Conservation (phyloP, 306 rosid species). For the Rosa persica region DNA sequence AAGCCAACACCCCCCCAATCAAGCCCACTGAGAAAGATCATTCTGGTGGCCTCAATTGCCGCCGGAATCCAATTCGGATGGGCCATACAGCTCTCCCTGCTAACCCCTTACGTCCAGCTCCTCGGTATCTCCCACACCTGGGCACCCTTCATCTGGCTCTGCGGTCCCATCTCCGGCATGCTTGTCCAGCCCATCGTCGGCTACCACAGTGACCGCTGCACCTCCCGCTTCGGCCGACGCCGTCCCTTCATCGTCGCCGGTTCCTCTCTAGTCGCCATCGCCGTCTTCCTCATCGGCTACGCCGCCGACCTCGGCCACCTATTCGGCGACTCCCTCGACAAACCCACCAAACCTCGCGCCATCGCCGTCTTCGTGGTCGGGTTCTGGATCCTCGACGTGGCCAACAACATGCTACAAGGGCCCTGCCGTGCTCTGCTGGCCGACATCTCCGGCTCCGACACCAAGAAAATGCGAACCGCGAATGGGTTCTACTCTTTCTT, state of each 20-base stretch:
- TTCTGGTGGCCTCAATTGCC: slow-evolving; percentile 70
- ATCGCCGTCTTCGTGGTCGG: slow-evolving; percentile 64
- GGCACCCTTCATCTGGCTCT: slow-evolving; percentile 87
- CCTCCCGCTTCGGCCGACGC: slow-evolving; percentile 87
- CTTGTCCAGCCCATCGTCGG: slow-evolving; percentile 83
- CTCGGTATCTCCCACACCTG: slow-evolving; percentile 68
- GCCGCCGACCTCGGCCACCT: slow-evolving; percentile 77
- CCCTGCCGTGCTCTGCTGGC: slow-evolving; percentile 75
- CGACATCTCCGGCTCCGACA: slow-evolving; percentile 54
- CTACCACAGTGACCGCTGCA: slow-evolving; percentile 78
- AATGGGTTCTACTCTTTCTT: slow-evolving; percentile 70
- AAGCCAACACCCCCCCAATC: background rate
- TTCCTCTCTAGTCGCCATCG: slow-evolving; percentile 38
- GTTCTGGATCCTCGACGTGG: slow-evolving; percentile 81
- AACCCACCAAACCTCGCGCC: slow-evolving; percentile 47
- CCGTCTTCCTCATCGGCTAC: slow-evolving; percentile 81
- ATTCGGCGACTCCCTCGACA: slow-evolving; percentile 37
- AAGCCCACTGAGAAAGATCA: slow-evolving; percentile 44
- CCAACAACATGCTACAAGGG: slow-evolving; percentile 76
- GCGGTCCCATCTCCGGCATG: slow-evolving; percentile 86
- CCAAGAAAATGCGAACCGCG: slow-evolving; percentile 41
- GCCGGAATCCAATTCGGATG: slow-evolving; percentile 90
- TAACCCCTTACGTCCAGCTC: slow-evolving; percentile 80
- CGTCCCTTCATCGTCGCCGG: slow-evolving; percentile 79
- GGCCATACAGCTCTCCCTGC: slow-evolving; percentile 77